Evolutionary conservation across 192 early-diverging fungal genomes (phyloP), one percentile per base, ranked within the genome.

Genomic region (Geranomyces michiganensis): DNA sequence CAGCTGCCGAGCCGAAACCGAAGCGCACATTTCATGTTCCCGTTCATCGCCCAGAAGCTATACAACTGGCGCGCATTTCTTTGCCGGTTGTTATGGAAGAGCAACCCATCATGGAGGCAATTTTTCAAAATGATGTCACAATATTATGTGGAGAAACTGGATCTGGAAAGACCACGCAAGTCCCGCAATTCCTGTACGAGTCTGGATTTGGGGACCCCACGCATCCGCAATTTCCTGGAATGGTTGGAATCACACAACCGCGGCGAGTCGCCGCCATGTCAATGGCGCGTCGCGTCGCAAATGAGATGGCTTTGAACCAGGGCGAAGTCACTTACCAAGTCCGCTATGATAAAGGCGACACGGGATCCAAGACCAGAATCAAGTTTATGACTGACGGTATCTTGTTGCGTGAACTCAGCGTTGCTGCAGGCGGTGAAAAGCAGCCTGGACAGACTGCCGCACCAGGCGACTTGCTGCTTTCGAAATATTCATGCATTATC

Each of bases 341-440:
- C 53, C 90, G 98, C 47, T 99, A 96, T 67, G 98, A 99, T 73
- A 87, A 90, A 6, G 71, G 67, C 19, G 92, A 89, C 0, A 88
- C 88, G 0, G 88, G 87, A 0, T 56, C 80, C 1, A 78, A 86
- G 10, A 98, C 96, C 5, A 83, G 92, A 19, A 92, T 99, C 68
- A 98, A 99, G 82, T 99, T 99, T 67, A 97, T 99, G 96, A 99
- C 98, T 7, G 98, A 99, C 79, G 98, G 98, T 83, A 95, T 99
- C 68, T 79, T 99, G 63, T 85, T 99, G 49, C 90, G 96, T 43
- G 98, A 99, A 77, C 83, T 99, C 47, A 80, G 75, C 41, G 53
- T 47, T 13, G 78, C 76, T 14, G 71, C 60, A 5, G 63, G 56
- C n/a, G 45, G 48, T 1, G 55, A 74, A 22, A 26, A 17, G 22